Conservation (phyloP, 1,284 basidiomycete genomes). For the Rhizoctonia solani region DNA sequence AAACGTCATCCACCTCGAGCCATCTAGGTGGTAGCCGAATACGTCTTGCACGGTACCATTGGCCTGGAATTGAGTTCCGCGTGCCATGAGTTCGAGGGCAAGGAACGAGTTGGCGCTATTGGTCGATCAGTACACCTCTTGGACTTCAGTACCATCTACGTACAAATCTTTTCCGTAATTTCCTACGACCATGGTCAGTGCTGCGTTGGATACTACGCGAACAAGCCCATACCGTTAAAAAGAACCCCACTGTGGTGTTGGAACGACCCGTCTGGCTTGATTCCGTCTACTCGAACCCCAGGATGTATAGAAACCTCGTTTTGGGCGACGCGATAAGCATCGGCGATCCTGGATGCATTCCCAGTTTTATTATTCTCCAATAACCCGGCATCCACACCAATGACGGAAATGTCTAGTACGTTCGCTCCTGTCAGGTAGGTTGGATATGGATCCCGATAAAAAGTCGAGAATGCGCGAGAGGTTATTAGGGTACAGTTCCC, state of each 20-base stretch:
- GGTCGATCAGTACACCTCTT: neutral
- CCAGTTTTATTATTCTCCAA: conserved; percentile 40
- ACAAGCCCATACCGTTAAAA: conserved; percentile 54
- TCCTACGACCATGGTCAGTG: conserved; percentile 23
- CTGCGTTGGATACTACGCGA: neutral
- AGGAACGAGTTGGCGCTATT: conserved; percentile 31
- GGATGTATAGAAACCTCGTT: conserved; percentile 47
- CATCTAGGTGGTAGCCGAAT: conserved; percentile 27
- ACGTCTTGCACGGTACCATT: neutral
- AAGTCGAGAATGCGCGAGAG: conserved; percentile 55
- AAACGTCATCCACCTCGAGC: conserved; percentile 34
- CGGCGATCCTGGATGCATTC: conserved; percentile 52
- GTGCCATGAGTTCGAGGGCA: conserved; percentile 27
- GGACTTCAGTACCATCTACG: conserved; percentile 40
- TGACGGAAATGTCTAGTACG: conserved; percentile 59
- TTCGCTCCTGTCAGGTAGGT: conserved; percentile 61
- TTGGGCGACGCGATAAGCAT: conserved; percentile 53
- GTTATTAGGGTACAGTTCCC: conserved; percentile 49
- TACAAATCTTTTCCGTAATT: conserved; percentile 68
- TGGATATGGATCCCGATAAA: conserved; percentile 48
- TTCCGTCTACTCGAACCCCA: conserved; percentile 57
- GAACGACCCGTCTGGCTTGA: conserved; percentile 65
- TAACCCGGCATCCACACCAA: conserved; percentile 58
- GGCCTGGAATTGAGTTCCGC: conserved; percentile 28
- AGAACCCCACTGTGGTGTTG: conserved; percentile 62